A percentile compares a stretch with the other conserved stretches of the same genome.
phyloP scores from a whole-genome alignment of 805 yeast species.

The Metschnikowia baotianmanensis region DNA sequence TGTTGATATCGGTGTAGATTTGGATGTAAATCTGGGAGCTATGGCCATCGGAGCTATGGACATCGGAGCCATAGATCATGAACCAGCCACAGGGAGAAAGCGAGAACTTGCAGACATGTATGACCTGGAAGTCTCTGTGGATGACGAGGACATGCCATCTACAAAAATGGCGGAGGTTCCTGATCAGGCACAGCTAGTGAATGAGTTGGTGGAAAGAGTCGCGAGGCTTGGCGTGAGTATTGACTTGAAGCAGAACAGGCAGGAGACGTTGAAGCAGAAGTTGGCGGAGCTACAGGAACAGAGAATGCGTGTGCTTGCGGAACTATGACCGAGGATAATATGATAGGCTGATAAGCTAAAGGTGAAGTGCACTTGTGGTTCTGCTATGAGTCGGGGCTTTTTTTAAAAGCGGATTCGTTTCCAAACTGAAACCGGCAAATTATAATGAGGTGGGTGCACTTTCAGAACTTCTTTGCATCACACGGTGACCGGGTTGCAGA shows the following conservation, averaged over 20 bases:
- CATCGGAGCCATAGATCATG: background rate
- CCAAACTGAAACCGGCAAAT: too few relatives aligned
- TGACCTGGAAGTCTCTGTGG: constrained; percentile 16
- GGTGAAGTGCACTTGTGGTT: too few relatives aligned
- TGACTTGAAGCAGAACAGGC: background rate
- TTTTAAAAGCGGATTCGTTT: too few relatives aligned
- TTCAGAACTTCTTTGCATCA: too few relatives aligned
- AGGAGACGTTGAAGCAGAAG: background rate
- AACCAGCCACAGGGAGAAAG: too few relatives aligned
- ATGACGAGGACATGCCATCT: background rate
- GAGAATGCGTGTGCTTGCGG: background rate
- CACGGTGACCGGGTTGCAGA: too few relatives aligned
- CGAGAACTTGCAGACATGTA: too few relatives aligned
- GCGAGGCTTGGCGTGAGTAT: constrained; percentile 1
- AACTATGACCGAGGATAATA: too few relatives aligned
- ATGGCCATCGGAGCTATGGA: constrained; percentile 1
- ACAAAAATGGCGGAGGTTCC: background rate
- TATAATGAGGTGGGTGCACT: too few relatives aligned
- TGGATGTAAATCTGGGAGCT: constrained; percentile 4
- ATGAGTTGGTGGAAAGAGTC: constrained; percentile 1
- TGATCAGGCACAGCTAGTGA: background rate
- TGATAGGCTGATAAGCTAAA: too few relatives aligned
- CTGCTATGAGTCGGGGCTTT: too few relatives aligned
- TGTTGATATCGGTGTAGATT: too few relatives aligned
- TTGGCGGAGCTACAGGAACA: background rate